Conservation (phyloP, 2,329 filamentous ascomycete species). For the Cladophialophora bantiana region DNA sequence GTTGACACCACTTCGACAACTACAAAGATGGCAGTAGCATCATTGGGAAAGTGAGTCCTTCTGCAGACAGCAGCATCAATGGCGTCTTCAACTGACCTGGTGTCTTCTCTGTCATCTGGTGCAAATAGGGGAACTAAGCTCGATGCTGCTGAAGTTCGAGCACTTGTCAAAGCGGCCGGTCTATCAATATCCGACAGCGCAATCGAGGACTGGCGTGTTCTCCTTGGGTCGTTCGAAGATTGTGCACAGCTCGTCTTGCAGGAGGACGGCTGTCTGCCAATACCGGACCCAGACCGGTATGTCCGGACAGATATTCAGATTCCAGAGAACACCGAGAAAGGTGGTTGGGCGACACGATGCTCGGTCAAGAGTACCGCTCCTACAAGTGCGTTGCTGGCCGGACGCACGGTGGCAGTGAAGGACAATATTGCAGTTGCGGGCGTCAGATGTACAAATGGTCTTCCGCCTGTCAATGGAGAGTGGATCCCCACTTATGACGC, state of each 20-base stretch:
- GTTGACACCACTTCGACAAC: not conserved
- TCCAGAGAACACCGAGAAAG: constrained; percentile 16
- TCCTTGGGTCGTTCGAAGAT: constrained; percentile 14
- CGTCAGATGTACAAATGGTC: constrained; percentile 54
- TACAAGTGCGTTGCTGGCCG: constrained; percentile 4
- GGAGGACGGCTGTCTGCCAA: constrained; percentile 13
- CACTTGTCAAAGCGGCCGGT: constrained; percentile 5
- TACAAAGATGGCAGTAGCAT: not conserved
- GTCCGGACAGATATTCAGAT: constrained; percentile 9
- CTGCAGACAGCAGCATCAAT: not conserved
- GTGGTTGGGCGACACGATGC: constrained; percentile 18
- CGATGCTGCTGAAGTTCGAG: constrained; percentile 15
- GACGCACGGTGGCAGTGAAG: constrained; percentile 39
- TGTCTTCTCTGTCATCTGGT: not conserved
- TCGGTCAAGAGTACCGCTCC: constrained; percentile 13
- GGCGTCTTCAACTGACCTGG: not conserved
- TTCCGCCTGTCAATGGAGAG: constrained; percentile 48
- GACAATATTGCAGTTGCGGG: constrained; percentile 58
- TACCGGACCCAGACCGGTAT: constrained; percentile 5
- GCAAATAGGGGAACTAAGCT: not conserved
- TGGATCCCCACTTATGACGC: constrained; percentile 53
- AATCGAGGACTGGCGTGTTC: constrained; percentile 15
- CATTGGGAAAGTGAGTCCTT: not conserved
- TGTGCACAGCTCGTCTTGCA: constrained; percentile 9
- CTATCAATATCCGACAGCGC: constrained; percentile 8